These are phyloP conservation scores for Boletus rufocinnamomeus DNA, from an alignment of 768 basidiomycete genomes.

Conservation along the genomic window DNA sequence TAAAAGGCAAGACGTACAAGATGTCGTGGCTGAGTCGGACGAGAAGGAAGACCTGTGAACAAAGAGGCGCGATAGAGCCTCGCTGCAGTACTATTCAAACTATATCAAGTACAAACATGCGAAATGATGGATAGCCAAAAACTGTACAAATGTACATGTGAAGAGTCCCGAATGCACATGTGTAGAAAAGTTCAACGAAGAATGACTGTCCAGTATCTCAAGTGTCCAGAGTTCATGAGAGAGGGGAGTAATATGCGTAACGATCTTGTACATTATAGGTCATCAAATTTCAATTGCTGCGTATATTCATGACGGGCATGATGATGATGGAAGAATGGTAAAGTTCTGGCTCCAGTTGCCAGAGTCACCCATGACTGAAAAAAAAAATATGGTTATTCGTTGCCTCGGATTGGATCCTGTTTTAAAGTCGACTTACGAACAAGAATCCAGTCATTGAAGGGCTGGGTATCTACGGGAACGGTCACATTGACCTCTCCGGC, in stretches of 20 bases:
- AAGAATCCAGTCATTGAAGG: slow-evolving; percentile 45
- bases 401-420: background rate
- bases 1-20: background rate
- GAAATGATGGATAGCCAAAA: slow-evolving; percentile 6
- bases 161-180: slow-evolving; percentile 1
- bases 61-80: too few species aligned
- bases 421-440: slow-evolving; percentile 40
- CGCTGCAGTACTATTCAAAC: background rate
- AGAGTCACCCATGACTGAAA: slow-evolving; percentile 54
- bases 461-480: slow-evolving; percentile 38
- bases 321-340: slow-evolving; percentile 36
- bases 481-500: slow-evolving; percentile 39
- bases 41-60: background rate
- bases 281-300: slow-evolving; percentile 12
- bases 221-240: slow-evolving; percentile 18
- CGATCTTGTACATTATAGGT: slow-evolving; percentile 16
- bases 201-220: slow-evolving; percentile 12
- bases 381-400: background rate
- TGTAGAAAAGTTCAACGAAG: slow-evolving; percentile 1
- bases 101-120: slow-evolving; percentile 14
- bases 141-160: slow-evolving; percentile 4
- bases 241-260: background rate
- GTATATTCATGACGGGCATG: slow-evolving; percentile 18
- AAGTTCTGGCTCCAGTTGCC: slow-evolving; percentile 50
- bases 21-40: background rate